Evolutionary conservation across 2,329 filamentous ascomycete species (phyloP).

Genomic region (Colletotrichum tamarilloi): DNA sequence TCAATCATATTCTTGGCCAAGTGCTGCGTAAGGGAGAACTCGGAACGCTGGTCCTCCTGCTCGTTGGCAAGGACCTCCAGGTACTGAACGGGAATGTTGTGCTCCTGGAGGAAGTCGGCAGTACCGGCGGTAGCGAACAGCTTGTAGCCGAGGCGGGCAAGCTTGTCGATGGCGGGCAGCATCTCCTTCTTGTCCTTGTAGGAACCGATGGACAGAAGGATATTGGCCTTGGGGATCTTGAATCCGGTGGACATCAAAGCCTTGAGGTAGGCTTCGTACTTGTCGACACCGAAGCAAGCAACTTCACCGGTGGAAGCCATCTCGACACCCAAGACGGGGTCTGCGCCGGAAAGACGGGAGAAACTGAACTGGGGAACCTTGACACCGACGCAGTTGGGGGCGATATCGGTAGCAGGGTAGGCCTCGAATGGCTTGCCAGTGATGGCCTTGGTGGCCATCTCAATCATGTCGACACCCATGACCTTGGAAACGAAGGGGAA

Average conservation of each 20-base stretch:
- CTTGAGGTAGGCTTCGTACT: constrained; percentile 98
- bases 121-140: constrained; percentile 97
- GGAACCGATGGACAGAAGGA: constrained; percentile 93
- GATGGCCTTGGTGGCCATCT: constrained; percentile 98
- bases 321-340: constrained; percentile 96
- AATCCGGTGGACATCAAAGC: constrained; percentile 96
- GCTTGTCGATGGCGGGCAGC: constrained; percentile 89
- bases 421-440: constrained; percentile 83
- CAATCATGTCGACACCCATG: constrained; percentile 96
- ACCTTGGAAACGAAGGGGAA: constrained; percentile 99
- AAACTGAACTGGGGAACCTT: constrained; percentile 99
- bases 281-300: constrained; percentile 93
- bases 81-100: constrained; percentile 92
- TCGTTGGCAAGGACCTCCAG: constrained; percentile 85
- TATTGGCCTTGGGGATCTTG: constrained; percentile 94
- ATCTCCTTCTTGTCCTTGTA: constrained; percentile 99
- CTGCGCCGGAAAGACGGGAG: constrained; percentile 93
- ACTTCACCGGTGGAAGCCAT: constrained; percentile 99
- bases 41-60: constrained; percentile 87
- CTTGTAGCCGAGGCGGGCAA: constrained; percentile 93
- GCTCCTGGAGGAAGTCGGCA: constrained; percentile 94
- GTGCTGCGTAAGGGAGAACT: constrained; percentile 97
- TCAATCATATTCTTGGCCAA: constrained; percentile 98
- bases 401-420: constrained; percentile 82
- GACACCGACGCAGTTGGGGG: constrained; percentile 88